Percentiles rank a stretch among this genome's conserved stretches.
Evolutionary conservation across 2,329 filamentous ascomycete species (phyloP).

Genomic region (Colletotrichum phormii): DNA sequence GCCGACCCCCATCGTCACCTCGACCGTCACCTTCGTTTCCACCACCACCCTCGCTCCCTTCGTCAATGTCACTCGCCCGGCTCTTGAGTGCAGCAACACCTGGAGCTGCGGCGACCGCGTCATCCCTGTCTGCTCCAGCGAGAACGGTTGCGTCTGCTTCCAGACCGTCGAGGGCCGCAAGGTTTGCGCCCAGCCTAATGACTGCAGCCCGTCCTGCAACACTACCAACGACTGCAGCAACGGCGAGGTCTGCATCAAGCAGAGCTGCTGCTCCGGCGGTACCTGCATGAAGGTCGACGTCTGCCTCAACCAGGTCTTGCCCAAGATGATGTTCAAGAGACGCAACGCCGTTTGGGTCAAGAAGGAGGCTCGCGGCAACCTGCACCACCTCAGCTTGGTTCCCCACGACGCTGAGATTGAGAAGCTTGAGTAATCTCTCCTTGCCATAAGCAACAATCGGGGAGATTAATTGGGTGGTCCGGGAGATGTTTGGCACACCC

Average conservation of each 20-base stretch:
- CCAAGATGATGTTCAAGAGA: constrained; percentile 30
- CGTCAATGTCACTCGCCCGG: constrained; percentile 23
- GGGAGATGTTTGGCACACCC: not conserved
- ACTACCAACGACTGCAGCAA: constrained; percentile 12
- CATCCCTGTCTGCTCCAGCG: constrained; percentile 11
- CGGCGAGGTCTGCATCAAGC: constrained; percentile 32
- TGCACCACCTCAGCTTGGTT: constrained; percentile 22
- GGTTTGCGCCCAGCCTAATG: constrained; percentile 27
- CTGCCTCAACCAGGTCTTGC: constrained; percentile 15
- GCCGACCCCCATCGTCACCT: constrained; percentile 50
- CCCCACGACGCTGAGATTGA: constrained; percentile 9
- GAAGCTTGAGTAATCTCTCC: not conserved
- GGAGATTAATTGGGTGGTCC: not conserved
- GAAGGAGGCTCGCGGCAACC: not conserved
- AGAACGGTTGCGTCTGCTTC: constrained; percentile 30
- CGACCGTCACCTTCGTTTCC: constrained; percentile 50
- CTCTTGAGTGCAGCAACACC: not conserved
- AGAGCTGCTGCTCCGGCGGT: constrained; percentile 28
- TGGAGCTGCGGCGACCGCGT: constrained; percentile 24
- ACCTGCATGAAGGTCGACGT: constrained; percentile 32
- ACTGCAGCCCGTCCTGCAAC: constrained; percentile 20
- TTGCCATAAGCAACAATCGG: not conserved
- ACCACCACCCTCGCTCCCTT: constrained; percentile 15
- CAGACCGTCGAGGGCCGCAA: constrained; percentile 18
- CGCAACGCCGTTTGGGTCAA: constrained; percentile 21